phyloP scores from a whole-genome alignment of 2,329 filamentous ascomycete genomes.

The Fusarium sacchari region DNA sequence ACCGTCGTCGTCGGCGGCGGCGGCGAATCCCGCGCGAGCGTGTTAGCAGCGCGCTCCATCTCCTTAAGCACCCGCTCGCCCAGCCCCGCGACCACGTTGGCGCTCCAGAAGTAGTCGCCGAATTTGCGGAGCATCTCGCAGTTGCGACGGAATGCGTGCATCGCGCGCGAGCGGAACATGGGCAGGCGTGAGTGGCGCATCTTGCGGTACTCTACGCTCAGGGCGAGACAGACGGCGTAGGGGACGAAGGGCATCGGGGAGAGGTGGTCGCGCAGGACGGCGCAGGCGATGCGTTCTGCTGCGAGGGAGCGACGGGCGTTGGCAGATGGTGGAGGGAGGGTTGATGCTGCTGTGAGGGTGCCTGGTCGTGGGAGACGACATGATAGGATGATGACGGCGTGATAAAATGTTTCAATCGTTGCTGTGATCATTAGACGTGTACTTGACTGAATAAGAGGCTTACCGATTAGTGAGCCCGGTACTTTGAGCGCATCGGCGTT shows the following conservation, averaged over 20 bases:
- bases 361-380: constrained; percentile 62
- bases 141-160: constrained; percentile 63
- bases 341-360: constrained; percentile 52
- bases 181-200: constrained; percentile 70
- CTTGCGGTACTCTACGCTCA: constrained; percentile 71
- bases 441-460: constrained; percentile 13
- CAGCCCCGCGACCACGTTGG: constrained; percentile 63
- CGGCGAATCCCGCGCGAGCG: constrained; percentile 52
- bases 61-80: constrained; percentile 65
- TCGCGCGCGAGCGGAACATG: constrained; percentile 67
- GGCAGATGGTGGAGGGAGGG: constrained; percentile 58
- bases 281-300: constrained; percentile 65
- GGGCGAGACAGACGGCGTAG: constrained; percentile 68
- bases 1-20: constrained; percentile 42
- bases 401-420: constrained; percentile 71
- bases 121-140: constrained; percentile 63
- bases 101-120: constrained; percentile 67
- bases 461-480: constrained; percentile 61
- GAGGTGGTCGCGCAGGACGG: constrained; percentile 62
- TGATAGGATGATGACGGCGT: constrained; percentile 71
- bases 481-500: constrained; percentile 62
- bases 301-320: constrained; percentile 68
- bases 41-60: constrained; percentile 64
- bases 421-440: constrained; percentile 50
- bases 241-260: constrained; percentile 68